Conservation (phyloP, 371 early-diverging fungal genomes). For the Cokeromyces recurvatus region DNA sequence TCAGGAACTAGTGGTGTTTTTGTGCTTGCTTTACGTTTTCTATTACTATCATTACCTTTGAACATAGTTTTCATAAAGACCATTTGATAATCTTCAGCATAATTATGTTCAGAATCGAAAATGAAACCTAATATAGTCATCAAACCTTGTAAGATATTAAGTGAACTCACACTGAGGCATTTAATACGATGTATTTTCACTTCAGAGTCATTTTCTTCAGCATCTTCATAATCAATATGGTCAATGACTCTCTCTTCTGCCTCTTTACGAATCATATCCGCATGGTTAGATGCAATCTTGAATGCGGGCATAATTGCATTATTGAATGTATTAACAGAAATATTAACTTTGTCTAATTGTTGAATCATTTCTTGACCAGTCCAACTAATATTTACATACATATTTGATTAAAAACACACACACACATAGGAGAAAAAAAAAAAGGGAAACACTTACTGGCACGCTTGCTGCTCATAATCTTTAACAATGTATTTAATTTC, state of each 20-base stretch:
- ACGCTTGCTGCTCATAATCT: slow-evolving; percentile 37
- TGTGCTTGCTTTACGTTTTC: not conserved
- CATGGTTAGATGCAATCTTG: slow-evolving; percentile 9
- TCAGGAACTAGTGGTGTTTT: not conserved
- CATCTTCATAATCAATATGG: not conserved
- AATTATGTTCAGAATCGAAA: slow-evolving; percentile 17
- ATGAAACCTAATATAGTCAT: slow-evolving; percentile 35
- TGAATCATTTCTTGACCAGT: slow-evolving; percentile 27
- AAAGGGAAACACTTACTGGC: slow-evolving; percentile 26
- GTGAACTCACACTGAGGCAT: slow-evolving; percentile 10
- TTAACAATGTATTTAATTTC: slow-evolving; percentile 18
- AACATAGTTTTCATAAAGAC: slow-evolving; percentile 29
- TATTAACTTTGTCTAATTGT: slow-evolving; percentile 17
- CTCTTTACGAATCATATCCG: slow-evolving; percentile 25
- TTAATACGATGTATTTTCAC: not conserved
- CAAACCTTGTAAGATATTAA: slow-evolving; percentile 15
- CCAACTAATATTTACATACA: slow-evolving; percentile 27
- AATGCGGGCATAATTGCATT: slow-evolving; percentile 24
- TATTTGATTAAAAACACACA: too few relatives aligned
- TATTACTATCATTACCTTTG: not conserved
- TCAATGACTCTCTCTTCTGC: slow-evolving; percentile 5
- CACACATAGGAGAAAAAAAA: not conserved
- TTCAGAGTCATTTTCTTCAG: not conserved
- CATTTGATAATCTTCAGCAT: slow-evolving; percentile 42
- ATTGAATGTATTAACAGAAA: slow-evolving; percentile 15